Base-by-base conservation (phyloP, 1,139 yeast species). In the Chernovozyma sophiae-reginae region DNA sequence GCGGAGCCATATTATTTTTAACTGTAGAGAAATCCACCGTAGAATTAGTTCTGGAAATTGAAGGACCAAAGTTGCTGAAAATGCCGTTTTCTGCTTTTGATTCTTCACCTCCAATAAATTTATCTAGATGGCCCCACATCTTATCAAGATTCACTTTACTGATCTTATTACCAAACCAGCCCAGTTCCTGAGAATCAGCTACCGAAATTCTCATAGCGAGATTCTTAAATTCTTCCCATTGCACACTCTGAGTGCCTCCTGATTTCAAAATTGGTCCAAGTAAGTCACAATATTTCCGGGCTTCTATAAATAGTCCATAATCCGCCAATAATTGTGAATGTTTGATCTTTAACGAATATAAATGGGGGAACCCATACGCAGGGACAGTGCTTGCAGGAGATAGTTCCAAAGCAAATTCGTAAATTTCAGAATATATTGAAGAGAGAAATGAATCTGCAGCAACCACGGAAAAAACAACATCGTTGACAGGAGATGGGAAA, bases 71-170 rank as follows among this genome's bases (percentile, higher is more conserved):
- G 45, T 81, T 82, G 40, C 86, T 83, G 60, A 86, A 86, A 0
- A 82, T 79, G 6, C 84, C 84, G 22, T 74, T 76, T 25, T 60
- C 62, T 1, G 51, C 28, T 24, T 60, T 65, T 3, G 65, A 43
- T 33, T 81, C 90, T 37, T 86, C 96, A 11, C 97, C 98, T 3
- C 96, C 86, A 44, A 92, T 92, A 55, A 90, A 86, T 56, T 87
- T 87, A 55, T 87, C 95, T 43, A 89, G 67, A 36, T 84, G 89
- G 7, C 90, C 92, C 94, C 95, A 85, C 42, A 89, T 81, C 52
- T 79, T 83, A 50, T 89, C 95, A 41, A 89, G 66, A 48, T 83
- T 85, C 12, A 94, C 95, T 52, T 80, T 81, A 27, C 84, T 67
- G 48, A 84, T 71, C 65, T 75, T 79, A 28, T 76, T 62, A 19